Percentiles rank a stretch among this genome's conserved stretches.
These are phyloP conservation scores for Raffaelea albimanens DNA, from an alignment of 2,329 filamentous ascomycete genomes.

Conservation along the genomic window DNA sequence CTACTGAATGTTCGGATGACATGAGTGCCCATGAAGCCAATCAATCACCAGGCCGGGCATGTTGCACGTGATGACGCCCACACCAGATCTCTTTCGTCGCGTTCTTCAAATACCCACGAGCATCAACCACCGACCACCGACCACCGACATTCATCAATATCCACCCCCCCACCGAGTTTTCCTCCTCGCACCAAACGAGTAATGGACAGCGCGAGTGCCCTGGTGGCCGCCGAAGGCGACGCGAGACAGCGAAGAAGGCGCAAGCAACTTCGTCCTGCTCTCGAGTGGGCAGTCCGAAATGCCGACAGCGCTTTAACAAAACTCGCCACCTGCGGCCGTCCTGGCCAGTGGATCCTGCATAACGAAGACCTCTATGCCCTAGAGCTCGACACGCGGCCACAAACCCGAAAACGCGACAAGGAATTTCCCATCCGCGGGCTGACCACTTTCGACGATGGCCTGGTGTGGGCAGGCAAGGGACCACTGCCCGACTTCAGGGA, in stretches of 20 bases:
- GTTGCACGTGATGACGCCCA: too few relatives aligned
- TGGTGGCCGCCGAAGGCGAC: background rate
- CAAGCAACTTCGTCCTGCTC: background rate
- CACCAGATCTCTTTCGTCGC: too few relatives aligned
- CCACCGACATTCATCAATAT: too few relatives aligned
- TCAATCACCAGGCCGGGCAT: too few relatives aligned
- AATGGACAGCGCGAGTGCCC: background rate
- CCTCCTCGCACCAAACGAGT: too few relatives aligned
- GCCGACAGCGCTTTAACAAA: background rate
- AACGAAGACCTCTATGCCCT: background rate
- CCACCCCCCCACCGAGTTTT: too few relatives aligned
- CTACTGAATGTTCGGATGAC: too few relatives aligned
- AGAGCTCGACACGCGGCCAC: background rate
- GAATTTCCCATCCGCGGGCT: background rate
- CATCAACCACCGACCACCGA: too few relatives aligned
- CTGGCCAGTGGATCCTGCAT: constrained; percentile 3
- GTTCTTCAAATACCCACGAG: too few relatives aligned
- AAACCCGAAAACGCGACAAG: background rate
- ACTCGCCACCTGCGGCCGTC: background rate
- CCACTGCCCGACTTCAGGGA: constrained; percentile 1
- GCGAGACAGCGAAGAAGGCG: too few relatives aligned
- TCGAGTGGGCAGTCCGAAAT: background rate
- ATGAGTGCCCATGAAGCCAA: too few relatives aligned
- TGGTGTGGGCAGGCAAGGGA: constrained; percentile 1
- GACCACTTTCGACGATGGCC: background rate